Base-by-base conservation (phyloP, 106 monocot genomes). In the Hemerocallis citrina region DNA sequence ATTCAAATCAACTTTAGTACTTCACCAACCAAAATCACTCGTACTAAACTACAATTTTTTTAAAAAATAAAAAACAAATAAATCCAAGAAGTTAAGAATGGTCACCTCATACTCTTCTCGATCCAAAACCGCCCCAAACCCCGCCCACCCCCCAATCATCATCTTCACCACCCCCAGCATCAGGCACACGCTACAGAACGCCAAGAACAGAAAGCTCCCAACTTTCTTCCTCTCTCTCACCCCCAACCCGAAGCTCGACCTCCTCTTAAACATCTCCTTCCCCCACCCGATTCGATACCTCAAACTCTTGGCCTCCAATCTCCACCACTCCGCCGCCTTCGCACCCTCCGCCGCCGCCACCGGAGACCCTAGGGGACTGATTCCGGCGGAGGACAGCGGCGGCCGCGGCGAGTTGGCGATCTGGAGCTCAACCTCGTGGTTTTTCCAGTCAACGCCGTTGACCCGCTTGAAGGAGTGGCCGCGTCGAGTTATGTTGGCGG, bases 181-280 rank as follows among this genome's bases (percentile, higher is more conserved):
- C 43, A 96, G 45, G 61, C 90, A 87, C 33, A 77, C 55, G 45
- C 73, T 57, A 43, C 90, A 96, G 65, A 96, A 96, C 42, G 52
- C 63, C 14, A 84, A 64, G 64, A 96, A 89, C 67, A 86, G 36
- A 22, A 86, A 40, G 38, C 87, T 90, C 63, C 90, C 80, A 1
- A 90, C 40, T 56, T 36, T 69, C 64, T 54, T 81, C 75, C 56
- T 76, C 72, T 64, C 75, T 59, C 74, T 37, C 21, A 67, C 37
- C 60, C 84, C 77, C n/a, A 73, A 17, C 6, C 14, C 31, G 28
- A 30, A 50, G 46, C 14, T 16, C 50, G 45, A 48, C 44, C 44
- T 68, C 63, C 62, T 74, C 63, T 71, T 81, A 74, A 84, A 74
- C 28, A 74, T 34, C 23, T 50, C 68, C 55, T 60, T 62, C 39